Evolutionary conservation across 179 eudicot species (phyloP), one percentile per base, ranked within the genome.

Genomic region (Patellifolia procumbens): DNA sequence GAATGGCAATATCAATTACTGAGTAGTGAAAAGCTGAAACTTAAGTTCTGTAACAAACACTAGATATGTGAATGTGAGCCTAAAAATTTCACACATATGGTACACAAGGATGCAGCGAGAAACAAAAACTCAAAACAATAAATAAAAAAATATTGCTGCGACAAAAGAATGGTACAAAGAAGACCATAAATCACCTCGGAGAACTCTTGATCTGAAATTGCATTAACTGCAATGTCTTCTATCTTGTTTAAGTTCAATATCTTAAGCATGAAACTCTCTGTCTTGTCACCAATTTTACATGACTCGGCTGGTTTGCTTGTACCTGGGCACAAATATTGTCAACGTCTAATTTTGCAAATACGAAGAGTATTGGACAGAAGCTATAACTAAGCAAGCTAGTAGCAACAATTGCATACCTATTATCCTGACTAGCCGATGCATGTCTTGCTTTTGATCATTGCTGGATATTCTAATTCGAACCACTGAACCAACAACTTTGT

Each of bases 351-450:
- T 20, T 39, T 19, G 15, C 55, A 70, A 34, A 61, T 7, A 63
- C 20, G 63, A 20, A 15, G 26, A 55, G 20, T 12, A 53, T 17
- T 2, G 43, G n/a, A n/a, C 32, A 56, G 42, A 74, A 68, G 74
- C 45, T 10, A n/a, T 70, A 63, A 63, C 42, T 32, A 45, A 11
- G 59, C 73, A 65, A 56, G 59, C 49, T 45, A 31, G 61, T 26
- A 45, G 19, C 62, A 64, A 77, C n/a, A 35, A 76, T n/a, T 43
- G 60, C 84, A 79, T 87, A 96, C 99, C 99, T 72, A 88, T 87
- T 79, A 95, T 93, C 86, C 96, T 91, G 59, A 95, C 99, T 81
- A 95, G 85, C 80, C 98, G 92, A 85, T 95, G 91, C 79, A 91
- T 81, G 76, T 95, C 99, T 79, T 93, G 96, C 84, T 93, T 95